phyloP scores from a whole-genome alignment of 1,284 basidiomycete species.

The Pseudozyma sp. region DNA sequence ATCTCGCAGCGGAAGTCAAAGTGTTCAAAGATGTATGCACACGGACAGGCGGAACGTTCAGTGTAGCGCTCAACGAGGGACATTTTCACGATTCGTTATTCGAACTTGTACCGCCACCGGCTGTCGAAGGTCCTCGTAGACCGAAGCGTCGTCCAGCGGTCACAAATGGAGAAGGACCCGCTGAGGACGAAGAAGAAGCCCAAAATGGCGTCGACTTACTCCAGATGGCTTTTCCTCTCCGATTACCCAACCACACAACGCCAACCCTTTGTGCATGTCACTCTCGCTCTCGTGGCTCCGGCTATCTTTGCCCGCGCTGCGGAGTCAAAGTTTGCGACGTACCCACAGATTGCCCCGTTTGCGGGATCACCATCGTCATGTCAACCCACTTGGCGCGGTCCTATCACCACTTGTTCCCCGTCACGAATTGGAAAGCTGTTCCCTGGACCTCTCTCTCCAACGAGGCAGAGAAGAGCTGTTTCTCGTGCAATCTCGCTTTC shows the following conservation, averaged over 20 bases:
- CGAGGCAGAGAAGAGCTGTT: conserved; percentile 27
- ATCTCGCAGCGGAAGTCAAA: conserved; percentile 93
- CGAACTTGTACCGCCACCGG: conserved; percentile 86
- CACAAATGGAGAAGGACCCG: conserved; percentile 4
- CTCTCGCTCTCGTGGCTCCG: conserved; percentile 77
- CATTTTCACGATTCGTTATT: conserved; percentile 95
- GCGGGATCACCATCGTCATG: conserved; percentile 96
- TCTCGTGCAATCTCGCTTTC: conserved; percentile 51
- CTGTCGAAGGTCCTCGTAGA: conserved; percentile 43
- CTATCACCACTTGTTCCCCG: conserved; percentile 93
- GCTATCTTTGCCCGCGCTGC: conserved; percentile 95
- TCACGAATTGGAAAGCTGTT: conserved; percentile 80
- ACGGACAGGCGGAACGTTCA: conserved; percentile 70
- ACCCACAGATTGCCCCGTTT: conserved; percentile 96
- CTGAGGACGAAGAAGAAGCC: conserved; percentile 22
- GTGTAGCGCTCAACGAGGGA: conserved; percentile 95
- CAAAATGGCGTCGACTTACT: conserved; percentile 76
- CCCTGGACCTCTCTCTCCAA: conserved; percentile 29
- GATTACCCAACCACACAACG: conserved; percentile 56
- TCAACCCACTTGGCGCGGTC: conserved; percentile 95
- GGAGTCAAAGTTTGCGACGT: conserved; percentile 94
- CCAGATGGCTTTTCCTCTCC: conserved; percentile 92
- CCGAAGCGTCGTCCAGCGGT: conserved; percentile 3
- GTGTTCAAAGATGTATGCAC: conserved; percentile 83
- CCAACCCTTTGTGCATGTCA: conserved; percentile 83